Base-by-base conservation (phyloP, 2,329 filamentous ascomycete species). In the Arthrobotrys megalospora region DNA sequence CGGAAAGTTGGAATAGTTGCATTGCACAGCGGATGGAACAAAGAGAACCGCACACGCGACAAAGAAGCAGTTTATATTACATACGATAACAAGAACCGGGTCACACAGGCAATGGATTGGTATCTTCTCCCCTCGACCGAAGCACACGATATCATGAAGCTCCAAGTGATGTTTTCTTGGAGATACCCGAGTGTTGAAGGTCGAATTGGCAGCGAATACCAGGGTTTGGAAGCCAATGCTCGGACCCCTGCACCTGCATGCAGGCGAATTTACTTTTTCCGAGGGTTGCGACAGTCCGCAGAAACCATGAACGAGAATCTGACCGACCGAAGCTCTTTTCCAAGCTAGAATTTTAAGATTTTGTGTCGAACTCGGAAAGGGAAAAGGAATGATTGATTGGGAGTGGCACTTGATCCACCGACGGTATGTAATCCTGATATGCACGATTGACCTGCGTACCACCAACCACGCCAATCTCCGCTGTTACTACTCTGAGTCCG, bases 261-360 rank as follows among this genome's bases (percentile, higher is more conserved):
- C 73, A 71, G 43, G 60, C 66, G 52, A 66, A 71, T 58, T 77
- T 77, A 77, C 73, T 77, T 77, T 77, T 77, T 77, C 48, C 48
- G 65, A 66, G 73, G 73, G 73, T 77, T 77, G 73, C 73, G 73
- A 70, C 73, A 70, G 66, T 16, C 72, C 65, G 65, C 38, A 65
- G 64, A 48, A 65, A 66, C 72, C 72, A 65, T 76, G 72, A 53
- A 55, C 50, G 55, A 65, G 62, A 69, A 50, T 66, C 58, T 66
- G 48, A 55, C 72, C 58, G 47, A 32, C 32, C 41, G 36, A 68
- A 66, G 55, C 52, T 65, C 41, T 16, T 62, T 19, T 58, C 34
- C n/a, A 50, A 60, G 52, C 41, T 58, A 19, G 24, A 65, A 67
- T 38, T 65, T 52, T 62, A 48, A 63, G 48, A 34, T 48, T 69